phyloP scores from a whole-genome alignment of 495 filamentous ascomycete genomes.

The Pseudevernia furfuracea region DNA sequence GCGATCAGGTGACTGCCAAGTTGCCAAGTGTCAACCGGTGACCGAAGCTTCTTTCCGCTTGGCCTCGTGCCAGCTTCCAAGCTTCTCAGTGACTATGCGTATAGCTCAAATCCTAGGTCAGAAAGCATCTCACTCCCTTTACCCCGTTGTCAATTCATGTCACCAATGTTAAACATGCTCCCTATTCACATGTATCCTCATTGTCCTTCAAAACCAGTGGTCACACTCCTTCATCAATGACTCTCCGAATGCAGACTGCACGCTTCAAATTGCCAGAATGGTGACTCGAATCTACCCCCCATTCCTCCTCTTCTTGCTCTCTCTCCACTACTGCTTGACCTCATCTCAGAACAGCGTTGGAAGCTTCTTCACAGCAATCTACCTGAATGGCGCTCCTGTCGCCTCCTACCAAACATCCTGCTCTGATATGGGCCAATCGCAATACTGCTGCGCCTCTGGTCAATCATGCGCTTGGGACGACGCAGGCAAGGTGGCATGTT shows the following conservation, averaged over 20 bases:
- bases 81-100: not conserved
- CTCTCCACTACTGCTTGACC: not conserved
- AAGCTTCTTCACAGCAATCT: constrained; percentile 24
- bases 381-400: constrained; percentile 19
- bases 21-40: no score
- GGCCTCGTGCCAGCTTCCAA: not conserved
- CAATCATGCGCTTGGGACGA: constrained; percentile 23
- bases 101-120: not conserved
- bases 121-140: not conserved
- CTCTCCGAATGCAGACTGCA: not conserved
- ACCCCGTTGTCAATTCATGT: not conserved
- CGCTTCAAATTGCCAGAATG: not conserved
- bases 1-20: no score
- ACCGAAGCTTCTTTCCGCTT: not conserved
- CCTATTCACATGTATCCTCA: not conserved
- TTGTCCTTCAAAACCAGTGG: not conserved
- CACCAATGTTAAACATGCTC: not conserved
- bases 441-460: constrained; percentile 17
- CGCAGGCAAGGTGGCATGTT: constrained; percentile 20
- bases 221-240: not conserved
- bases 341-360: constrained; percentile 9
- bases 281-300: not conserved
- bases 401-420: constrained; percentile 14
- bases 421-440: constrained; percentile 10
- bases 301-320: not conserved